Evolutionary conservation across 345 rosid genomes (phyloP), one percentile per base, ranked within the genome.

Genomic region (Toxicodendron radicans): DNA sequence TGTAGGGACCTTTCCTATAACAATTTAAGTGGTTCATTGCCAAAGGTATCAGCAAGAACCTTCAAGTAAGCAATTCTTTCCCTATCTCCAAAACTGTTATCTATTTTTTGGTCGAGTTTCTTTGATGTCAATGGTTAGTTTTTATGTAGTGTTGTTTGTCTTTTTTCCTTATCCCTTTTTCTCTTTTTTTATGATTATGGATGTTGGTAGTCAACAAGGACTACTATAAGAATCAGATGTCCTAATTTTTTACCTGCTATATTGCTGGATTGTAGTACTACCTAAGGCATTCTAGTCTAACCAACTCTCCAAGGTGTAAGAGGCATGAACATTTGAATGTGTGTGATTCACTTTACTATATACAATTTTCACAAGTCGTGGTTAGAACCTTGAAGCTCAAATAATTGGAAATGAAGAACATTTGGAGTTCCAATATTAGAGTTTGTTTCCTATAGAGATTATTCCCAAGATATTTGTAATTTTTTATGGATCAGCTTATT

Each of bases 81-180:
- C 24, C 73, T 41, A 35, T 17, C 60, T 62, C n/a, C 77, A 18
- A n/a, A 16, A 21, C 5, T 61, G 54, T 41, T 66, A 32, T 68
- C 66, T 21, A 38, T 43, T 71, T 33, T 53, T 6, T 61, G 4
- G 33, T 20, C 24, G 14, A 23, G 14, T 9, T 24, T 96, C 89
- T 93, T 96, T 77, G 99, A 93, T 61, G 97, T 96, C 71, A 92
- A 96, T 82, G 99, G 99, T 96, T 73, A 75, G 90, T 79, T 54
- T 30, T 13, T 41, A 49, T 72, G 41, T 66, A 20, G 30, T 1
- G 16, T 43, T 43, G 3, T 62, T 54, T 45, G 2, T 38, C 10
- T 18, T 20, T 41, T 21, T n/a, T n/a, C n/a, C n/a, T n/a, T n/a
- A n/a, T n/a, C n/a, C n/a, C n/a, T n/a, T n/a, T n/a, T 18, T 27